phyloP scores from a whole-genome alignment of 257 asterid genomes.

The Eucommia ulmoides region DNA sequence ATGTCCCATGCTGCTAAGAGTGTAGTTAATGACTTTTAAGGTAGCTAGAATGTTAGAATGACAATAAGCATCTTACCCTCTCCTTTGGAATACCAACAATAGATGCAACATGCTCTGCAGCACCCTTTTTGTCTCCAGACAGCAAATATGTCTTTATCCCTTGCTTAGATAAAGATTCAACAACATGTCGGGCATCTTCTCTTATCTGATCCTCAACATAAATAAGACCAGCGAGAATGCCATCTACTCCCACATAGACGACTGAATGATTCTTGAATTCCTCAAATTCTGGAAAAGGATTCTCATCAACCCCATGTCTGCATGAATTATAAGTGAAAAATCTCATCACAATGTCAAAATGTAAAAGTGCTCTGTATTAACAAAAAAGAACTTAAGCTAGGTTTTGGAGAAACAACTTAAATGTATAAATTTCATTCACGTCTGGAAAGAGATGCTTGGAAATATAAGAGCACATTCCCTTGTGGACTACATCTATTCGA shows the following conservation, averaged over 20 bases:
- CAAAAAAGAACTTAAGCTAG: no score
- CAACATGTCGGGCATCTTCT: slow-evolving; percentile 82
- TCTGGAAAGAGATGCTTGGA: no score
- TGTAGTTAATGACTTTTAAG: no score
- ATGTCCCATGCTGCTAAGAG: no score
- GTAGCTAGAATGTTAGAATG: neutral
- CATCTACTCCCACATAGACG: slow-evolving; percentile 84
- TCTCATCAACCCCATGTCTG: slow-evolving; percentile 74
- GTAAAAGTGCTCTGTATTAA: no score
- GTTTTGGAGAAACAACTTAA: no score
- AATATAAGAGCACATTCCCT: no score
- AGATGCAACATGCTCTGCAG: slow-evolving; percentile 95
- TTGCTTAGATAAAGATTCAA: slow-evolving; percentile 63
- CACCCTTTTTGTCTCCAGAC: slow-evolving; percentile 89
- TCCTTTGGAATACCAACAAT: slow-evolving; percentile 89
- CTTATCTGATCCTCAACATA: slow-evolving; percentile 96
- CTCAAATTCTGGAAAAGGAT: slow-evolving; percentile 52
- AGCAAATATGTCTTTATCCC: slow-evolving; percentile 80
- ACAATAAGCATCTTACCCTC: slow-evolving; percentile 41
- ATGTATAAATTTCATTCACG: no score
- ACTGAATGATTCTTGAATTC: slow-evolving; percentile 83
- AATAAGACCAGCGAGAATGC: slow-evolving; percentile 75
- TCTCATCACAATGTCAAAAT: no score
- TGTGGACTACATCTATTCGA: no score
- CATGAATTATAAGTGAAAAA: no score